Conservation (phyloP, 1,284 basidiomycete species). For the Tilletia walkeri region DNA sequence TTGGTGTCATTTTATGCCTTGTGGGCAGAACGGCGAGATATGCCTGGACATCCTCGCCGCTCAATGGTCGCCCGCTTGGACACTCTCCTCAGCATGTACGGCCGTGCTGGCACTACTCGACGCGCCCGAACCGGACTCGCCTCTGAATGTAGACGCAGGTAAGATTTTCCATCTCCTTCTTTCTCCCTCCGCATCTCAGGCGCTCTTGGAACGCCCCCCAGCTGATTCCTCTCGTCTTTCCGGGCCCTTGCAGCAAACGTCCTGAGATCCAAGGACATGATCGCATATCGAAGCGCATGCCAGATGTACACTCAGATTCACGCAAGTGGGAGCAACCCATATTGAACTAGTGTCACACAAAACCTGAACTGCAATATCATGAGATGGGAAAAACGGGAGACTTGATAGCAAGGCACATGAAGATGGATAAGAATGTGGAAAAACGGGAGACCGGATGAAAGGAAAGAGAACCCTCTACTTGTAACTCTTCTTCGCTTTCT, state of each 20-base stretch:
- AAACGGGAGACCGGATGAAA: conserved; percentile 8
- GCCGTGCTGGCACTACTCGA: conserved; percentile 53
- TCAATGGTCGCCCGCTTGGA: conserved; percentile 56
- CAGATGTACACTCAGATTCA: conserved; percentile 37
- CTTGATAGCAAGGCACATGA: background rate
- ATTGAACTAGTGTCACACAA: too few relatives aligned
- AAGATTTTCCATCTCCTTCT: background rate
- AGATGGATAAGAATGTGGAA: background rate
- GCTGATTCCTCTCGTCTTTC: background rate
- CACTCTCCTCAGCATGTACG: conserved; percentile 46
- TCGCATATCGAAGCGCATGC: conserved; percentile 38
- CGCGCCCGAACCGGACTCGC: conserved; percentile 51
- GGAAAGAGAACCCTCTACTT: conserved; percentile 25
- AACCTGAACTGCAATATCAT: background rate
- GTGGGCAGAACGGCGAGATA: conserved; percentile 49
- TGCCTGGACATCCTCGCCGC: conserved; percentile 52
- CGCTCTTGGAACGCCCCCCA: background rate
- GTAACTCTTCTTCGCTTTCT: conserved; percentile 44
- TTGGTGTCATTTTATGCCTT: background rate
- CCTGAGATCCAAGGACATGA: conserved; percentile 30
- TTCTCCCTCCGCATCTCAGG: background rate
- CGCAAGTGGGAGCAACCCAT: conserved; percentile 17
- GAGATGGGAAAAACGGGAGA: background rate
- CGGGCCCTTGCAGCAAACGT: conserved; percentile 30
- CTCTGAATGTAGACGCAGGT: conserved; percentile 54